Conservation (phyloP, 2,329 filamentous ascomycete genomes). For the Mycosphaerelloides madeirae region DNA sequence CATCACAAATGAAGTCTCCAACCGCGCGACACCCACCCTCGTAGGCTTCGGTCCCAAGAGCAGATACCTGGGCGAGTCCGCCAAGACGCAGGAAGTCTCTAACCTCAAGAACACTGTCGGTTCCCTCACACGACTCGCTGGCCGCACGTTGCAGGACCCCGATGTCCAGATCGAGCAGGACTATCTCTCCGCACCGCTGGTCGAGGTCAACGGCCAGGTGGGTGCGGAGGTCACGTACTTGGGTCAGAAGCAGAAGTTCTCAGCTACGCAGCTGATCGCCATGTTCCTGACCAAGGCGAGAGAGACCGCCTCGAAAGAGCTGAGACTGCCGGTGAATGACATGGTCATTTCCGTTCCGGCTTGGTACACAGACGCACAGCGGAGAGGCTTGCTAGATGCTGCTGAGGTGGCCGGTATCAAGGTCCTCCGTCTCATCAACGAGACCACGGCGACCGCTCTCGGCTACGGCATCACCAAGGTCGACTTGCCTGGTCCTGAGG, state of each 20-base stretch:
- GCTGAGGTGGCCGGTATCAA: constrained; percentile 91
- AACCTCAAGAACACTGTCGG: constrained; percentile 99
- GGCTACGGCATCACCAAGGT: constrained; percentile 98
- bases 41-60: constrained; percentile 93
- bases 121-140: constrained; percentile 86
- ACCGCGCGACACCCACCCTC: constrained; percentile 89
- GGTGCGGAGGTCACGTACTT: constrained; percentile 90
- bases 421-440: constrained; percentile 90
- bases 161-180: constrained; percentile 91
- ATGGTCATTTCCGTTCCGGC: constrained; percentile 90
- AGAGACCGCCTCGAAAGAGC: constrained; percentile 76
- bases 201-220: constrained; percentile 89
- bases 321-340: constrained; percentile 87
- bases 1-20: constrained; percentile 98
- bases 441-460: constrained; percentile 91
- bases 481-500: constrained; percentile 80
- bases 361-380: constrained; percentile 96
- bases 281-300: constrained; percentile 97
- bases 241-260: constrained; percentile 92
- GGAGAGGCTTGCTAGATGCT: constrained; percentile 82
- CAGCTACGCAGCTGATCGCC: constrained; percentile 85
- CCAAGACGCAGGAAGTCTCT: constrained; percentile 98
- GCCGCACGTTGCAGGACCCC: constrained; percentile 80
- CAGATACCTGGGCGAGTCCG: constrained; percentile 89
- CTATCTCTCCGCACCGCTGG: constrained; percentile 77